Base-by-base conservation (phyloP, 2,329 filamentous ascomycete species). In the Colletotrichum truncatum region DNA sequence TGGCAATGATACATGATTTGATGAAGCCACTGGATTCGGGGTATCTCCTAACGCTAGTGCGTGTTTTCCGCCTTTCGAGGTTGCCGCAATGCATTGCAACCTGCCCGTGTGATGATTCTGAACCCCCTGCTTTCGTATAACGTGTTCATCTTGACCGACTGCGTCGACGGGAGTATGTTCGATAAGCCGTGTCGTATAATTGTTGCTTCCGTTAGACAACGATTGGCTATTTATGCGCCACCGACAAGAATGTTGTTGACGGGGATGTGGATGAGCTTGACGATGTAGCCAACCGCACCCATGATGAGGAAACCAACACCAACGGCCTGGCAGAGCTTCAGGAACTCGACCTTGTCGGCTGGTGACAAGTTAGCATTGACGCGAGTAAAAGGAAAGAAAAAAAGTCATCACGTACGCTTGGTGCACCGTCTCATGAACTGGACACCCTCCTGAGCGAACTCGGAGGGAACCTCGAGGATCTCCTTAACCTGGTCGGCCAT, bases 241-340 rank as follows among this genome's bases (percentile, higher is more conserved):
- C 87, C 88, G 69, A 91, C 89, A 63, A 91, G 84, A 66, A 91
- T 87, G 77, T 90, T 88, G 84, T 91, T 91, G 69, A 91, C 85
- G 68, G 89, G 89, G 51, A 91, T 90, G 76, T 91, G 89, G 69
- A 91, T 89, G 74, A 91, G 83, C 84, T 91, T 91, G 75, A 91
- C 88, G 68, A 91, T 78, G 78, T 91, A 91, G 68, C 89, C 89
- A 63, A 91, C 89, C 49, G 87, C 87, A 68, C 89, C 89, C 89
- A 91, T 91, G 77, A 91, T 85, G 68, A 91, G 77, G 80, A 91
- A 91, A 65, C 89, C 89, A 68, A 90, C 85, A 64, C 89, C 89
- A 67, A 91, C 89, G 67, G 89, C 89, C 79, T 84, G 82, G 74
- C 78, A 81, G 61, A 82, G 76, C 69, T 78, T 78, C 57, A 81